Base-by-base conservation (phyloP, 768 basidiomycete species). In the Astraeus odoratus region DNA sequence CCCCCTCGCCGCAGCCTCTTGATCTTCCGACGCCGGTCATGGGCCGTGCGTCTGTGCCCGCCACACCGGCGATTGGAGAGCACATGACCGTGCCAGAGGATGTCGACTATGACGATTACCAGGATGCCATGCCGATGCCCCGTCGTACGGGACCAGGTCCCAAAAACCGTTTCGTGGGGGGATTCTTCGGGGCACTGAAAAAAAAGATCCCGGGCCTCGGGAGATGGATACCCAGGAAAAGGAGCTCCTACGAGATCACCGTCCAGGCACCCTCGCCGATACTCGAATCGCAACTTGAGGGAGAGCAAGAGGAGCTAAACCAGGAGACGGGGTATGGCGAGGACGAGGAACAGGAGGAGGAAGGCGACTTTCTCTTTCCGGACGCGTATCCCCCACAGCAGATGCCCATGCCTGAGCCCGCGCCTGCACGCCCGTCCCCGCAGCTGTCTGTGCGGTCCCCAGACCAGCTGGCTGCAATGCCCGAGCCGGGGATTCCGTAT, bases 161-260 rank as follows among this genome's bases (percentile, higher is more conserved):
- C 23, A 42, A 49, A n/a, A 48, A 19, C 5, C 45, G 56, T 30
- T 46, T 67, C 13, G 44, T 63, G 4, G 59, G 57, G 15, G 59
- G 62, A 1, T 46, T 71, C 16, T 64, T 70, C 43, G 53, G 55
- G 1, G 63, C 65, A 4, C 43, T 71, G 7, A 66, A 60, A 49
- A 66, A 60, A 49, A 64, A 60, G 41, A 51, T 58, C 19, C 53
- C 59, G 37, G 52, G 52, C 30, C 48, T 55, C 46, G 34, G 45
- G 13, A 44, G 42, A n/a, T 50, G 45, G 20, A 39, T 49, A 44
- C 46, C 41, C n/a, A 27, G 43, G 1, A 29, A 42, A 24, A 6
- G 30, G 4, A 33, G 40, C 8, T 45, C 46, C 5, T 44, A 47
- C 24, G 39, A 39, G 39, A 53, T 37, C 10, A n/a, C n/a, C n/a